Conservation (phyloP, 805 yeast genomes). For the Candida khao-thaluensis region DNA sequence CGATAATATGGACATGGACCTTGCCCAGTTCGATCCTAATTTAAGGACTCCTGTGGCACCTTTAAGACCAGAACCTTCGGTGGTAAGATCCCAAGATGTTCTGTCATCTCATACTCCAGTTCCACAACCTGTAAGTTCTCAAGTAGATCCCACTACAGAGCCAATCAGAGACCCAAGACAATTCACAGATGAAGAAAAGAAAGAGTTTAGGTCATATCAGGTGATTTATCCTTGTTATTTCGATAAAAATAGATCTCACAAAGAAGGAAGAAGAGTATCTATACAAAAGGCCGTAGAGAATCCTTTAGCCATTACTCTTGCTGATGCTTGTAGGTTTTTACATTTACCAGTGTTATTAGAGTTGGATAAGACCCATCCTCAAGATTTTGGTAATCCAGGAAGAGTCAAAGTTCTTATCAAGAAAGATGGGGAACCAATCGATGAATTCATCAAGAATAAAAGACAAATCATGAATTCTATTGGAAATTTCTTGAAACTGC, state of each 20-base stretch:
- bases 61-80: conserved; percentile 52
- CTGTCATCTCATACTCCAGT: conserved; percentile 22
- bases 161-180: conserved; percentile 31
- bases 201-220: conserved; percentile 68
- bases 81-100: conserved; percentile 60
- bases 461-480: conserved; percentile 63
- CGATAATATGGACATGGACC: conserved; percentile 90
- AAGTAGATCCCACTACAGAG: conserved; percentile 13
- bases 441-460: conserved; percentile 43
- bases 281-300: conserved; percentile 69
- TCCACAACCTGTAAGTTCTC: conserved; percentile 22
- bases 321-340: conserved; percentile 63
- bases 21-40: conserved; percentile 80
- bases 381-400: conserved; percentile 98
- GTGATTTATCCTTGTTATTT: conserved; percentile 89
- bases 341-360: conserved; percentile 53
- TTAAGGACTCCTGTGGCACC: conserved; percentile 73
- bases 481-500: conserved; percentile 56
- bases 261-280: conserved; percentile 82
- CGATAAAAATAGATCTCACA: conserved; percentile 70
- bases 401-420: conserved; percentile 76
- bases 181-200: conserved; percentile 55
- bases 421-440: conserved; percentile 43
- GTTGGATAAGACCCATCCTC: conserved; percentile 88
- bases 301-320: conserved; percentile 81